A percentile compares a stretch with the other conserved stretches of the same genome.
Conservation (phyloP, 257 asterid species). For the Lycium barbarum region DNA sequence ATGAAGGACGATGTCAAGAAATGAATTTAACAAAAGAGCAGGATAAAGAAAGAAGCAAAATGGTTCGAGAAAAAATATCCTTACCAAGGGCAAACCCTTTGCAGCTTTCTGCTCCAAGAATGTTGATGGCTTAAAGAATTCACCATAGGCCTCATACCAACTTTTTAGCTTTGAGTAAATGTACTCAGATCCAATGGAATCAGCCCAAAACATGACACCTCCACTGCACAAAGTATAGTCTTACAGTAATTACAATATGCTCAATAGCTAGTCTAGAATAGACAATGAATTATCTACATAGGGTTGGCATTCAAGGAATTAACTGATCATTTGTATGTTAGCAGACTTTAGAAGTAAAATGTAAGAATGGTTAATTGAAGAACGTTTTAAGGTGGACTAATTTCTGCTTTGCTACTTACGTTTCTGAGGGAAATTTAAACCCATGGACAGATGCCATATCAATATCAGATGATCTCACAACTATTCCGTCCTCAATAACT, state of each 20-base stretch:
- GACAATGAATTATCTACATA: not conserved
- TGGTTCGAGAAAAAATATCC: not conserved
- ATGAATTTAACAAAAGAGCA: not conserved
- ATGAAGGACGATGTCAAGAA: not conserved
- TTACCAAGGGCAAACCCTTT: constrained; percentile 15
- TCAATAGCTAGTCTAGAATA: not conserved
- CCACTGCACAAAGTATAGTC: constrained; percentile 20
- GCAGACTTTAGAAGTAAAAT: not conserved
- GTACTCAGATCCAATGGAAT: constrained; percentile 20
- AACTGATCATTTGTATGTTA: not conserved
- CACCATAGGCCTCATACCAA: constrained; percentile 25
- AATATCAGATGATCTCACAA: constrained; percentile 36
- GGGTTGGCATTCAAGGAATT: not conserved
- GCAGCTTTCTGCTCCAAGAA: constrained; percentile 27
- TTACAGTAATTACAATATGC: not conserved
- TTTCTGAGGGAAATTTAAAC: constrained; percentile 38
- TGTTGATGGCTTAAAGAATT: constrained; percentile 26
- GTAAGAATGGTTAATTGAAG: too few relatives aligned
- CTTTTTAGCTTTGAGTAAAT: constrained; percentile 20
- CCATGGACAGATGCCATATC: constrained; percentile 44
- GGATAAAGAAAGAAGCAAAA: not conserved
- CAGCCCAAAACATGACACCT: constrained; percentile 30
- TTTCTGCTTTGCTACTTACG: constrained; percentile 1
- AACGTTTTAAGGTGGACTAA: not conserved
- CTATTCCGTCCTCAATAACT: constrained; percentile 38